A percentile compares a stretch with the other conserved stretches of the same genome.
These are phyloP conservation scores for Botrytis aclada DNA, from an alignment of 2,329 filamentous ascomycete genomes.

Conservation along the genomic window DNA sequence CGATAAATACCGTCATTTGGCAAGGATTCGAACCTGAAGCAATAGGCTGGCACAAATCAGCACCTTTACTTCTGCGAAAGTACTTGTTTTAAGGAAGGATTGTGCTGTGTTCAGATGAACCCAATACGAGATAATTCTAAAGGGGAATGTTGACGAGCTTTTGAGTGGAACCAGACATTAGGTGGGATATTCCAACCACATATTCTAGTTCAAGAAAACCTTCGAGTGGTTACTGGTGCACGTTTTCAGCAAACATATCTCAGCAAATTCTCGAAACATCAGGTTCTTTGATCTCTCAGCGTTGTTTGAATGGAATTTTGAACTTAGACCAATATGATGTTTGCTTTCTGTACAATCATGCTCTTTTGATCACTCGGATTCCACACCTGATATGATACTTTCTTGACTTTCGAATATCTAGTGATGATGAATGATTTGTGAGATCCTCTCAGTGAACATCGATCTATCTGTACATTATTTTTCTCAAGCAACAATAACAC, in stretches of 20 bases:
- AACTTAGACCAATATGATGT: not conserved
- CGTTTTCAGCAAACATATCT: not conserved
- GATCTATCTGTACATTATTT: not conserved
- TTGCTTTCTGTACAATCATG: not conserved
- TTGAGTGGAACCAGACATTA: too few relatives aligned
- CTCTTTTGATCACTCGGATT: not conserved
- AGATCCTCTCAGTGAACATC: not conserved
- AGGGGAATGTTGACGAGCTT: too few relatives aligned
- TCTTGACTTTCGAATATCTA: not conserved
- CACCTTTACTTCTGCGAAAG: not conserved
- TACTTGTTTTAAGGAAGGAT: not conserved
- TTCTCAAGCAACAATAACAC: not conserved
- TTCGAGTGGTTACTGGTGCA: not conserved
- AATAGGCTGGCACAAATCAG: not conserved
- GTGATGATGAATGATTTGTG: not conserved
- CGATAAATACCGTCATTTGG: not conserved
- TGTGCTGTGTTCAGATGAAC: not conserved
- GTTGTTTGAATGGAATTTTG: too few relatives aligned
- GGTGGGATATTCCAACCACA: too few relatives aligned
- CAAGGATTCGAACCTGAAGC: not conserved
- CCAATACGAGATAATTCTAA: too few relatives aligned
- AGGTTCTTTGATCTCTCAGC: too few relatives aligned
- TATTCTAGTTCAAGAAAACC: not conserved
- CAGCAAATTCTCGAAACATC: not conserved
- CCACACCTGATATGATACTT: accelerated